Base-by-base conservation (phyloP, 2,329 filamentous ascomycete genomes). In the Claviceps pazoutovae region DNA sequence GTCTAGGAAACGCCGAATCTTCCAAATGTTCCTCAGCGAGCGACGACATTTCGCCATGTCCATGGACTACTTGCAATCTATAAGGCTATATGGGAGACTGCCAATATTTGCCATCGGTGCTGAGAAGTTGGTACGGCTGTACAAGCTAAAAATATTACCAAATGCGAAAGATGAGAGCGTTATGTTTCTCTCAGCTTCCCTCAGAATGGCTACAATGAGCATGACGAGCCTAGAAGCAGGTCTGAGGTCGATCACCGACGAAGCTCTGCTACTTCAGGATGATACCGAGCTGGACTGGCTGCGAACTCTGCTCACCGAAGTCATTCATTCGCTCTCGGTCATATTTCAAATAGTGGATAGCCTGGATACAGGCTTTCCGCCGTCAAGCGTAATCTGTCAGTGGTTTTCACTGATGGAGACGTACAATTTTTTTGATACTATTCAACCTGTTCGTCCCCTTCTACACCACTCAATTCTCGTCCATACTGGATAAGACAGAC, bases 341-440 rank as follows among this genome's bases (percentile, higher is more conserved):
- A 69, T 88, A 23, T 86, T 90, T 58, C 76, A 88, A 57, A 73
- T 86, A n/a, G 68, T 88, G 37, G 82, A 86, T 56, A 68, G 77
- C 46, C 74, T 76, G 49, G 65, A 71, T 39, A 68, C 69, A 17
- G 66, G 73, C 46, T 77, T 86, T 58, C 72, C 80, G 13, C 71
- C 80, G 16, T 73, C 78, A 17, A 70, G 75, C 14, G 66, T 82
- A 6, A 73, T 89, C 17, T 70, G 79, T 41, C 73, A 78, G 56
- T 95, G 88, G 88, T 88, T 90, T 59, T 70, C 75, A n/a, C 69
- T 90, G 48, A 82, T 90, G 74, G 72, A 76, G 43, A 72, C 78
- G 14, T 82, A 79, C 60, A 71, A 68, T 49, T 95, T 94, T 61
- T 76, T 96, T 56, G 78, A 84, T 53, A 71, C 74, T 9, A 72